Conservation (phyloP, 345 rosid species). For the Populus alba region DNA sequence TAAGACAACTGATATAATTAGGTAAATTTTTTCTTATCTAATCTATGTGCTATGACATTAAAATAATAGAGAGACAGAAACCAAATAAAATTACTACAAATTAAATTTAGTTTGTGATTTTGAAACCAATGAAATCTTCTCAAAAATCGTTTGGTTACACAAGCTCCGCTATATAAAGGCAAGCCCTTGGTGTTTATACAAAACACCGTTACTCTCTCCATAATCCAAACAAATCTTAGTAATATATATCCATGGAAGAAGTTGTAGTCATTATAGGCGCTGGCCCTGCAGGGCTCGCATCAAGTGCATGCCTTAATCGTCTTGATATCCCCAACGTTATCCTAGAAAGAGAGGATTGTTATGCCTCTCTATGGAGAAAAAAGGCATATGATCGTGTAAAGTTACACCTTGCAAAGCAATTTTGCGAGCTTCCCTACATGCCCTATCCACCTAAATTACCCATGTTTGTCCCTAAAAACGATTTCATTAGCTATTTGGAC, state of each 20-base stretch:
- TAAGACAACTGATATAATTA: no score
- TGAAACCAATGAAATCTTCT: no score
- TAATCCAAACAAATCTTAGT: not conserved
- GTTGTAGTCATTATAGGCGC: conserved; percentile 18
- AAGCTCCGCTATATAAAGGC: no score
- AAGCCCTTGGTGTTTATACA: not conserved
- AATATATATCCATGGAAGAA: not conserved
- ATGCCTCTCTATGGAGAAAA: conserved; percentile 23
- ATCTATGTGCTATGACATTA: no score
- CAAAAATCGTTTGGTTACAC: no score
- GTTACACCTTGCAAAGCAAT: conserved; percentile 20
- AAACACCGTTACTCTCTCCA: not conserved
- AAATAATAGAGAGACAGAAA: no score
- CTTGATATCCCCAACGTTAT: conserved; percentile 6
- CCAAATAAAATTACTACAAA: no score
- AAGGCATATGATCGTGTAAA: conserved; percentile 22
- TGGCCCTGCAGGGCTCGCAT: conserved; percentile 28
- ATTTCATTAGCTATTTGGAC: conserved; percentile 19
- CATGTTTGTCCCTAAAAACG: conserved; percentile 2
- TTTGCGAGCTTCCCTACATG: conserved; percentile 25
- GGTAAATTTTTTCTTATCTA: no score
- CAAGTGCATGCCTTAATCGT: conserved; percentile 16
- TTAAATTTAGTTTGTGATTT: no score
- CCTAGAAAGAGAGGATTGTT: conserved; percentile 22
- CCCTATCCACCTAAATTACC: conserved; percentile 6